Base-by-base conservation (phyloP, 1,284 basidiomycete genomes). In the Sporisorium exsertum region DNA sequence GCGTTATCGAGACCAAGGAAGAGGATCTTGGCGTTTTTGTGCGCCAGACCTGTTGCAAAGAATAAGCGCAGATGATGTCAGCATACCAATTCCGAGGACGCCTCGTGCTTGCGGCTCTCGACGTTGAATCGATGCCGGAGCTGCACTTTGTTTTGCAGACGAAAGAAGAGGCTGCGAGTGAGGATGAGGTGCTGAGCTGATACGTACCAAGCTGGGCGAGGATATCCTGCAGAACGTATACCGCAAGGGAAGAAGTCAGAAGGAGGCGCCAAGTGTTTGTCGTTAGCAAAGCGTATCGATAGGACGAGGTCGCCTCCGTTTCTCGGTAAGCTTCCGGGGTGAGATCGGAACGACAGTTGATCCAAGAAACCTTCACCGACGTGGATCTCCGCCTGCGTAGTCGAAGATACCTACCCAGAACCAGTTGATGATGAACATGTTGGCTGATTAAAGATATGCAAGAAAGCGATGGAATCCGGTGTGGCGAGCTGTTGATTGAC, bases 11-110 rank as follows among this genome's bases (percentile, higher is more conserved):
- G 91, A 83, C 97, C 97, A 63, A 98, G 74, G 77, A 99, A 99
- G 78, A 99, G 91, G 87, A 99, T 97, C 91, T 99, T 99, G 80
- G 96, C 96, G 86, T 97, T 97, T 91, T 98, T 98, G 90, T 97
- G 94, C 87, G 94, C 87, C 84, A 99, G 90, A 81, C 96, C 96
- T 70, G 61, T 29, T 18, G 32, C 24, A 16, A 20, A 49, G 20
- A 29, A 8, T 3, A 40, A 40, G 37, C 37, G 47, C 15, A n/a
- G 16, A 16, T 27, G 43, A 7, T 49, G 47, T 49, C 47, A 49
- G 47, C 18, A 47, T 8, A 4, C 27, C 4, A 5, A 3, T 29
- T 20, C 18, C 1, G 7, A 9, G 26, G 18, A n/a, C n/a, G n/a
- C n/a, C 5, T 29, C 8, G 16, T 29, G 47, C 47, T 49, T 29